Percentiles rank a stretch among this genome's conserved stretches.
Evolutionary conservation across 164 flowering plant species (phyloP).

Genomic region (Warburgia ugandensis): DNA sequence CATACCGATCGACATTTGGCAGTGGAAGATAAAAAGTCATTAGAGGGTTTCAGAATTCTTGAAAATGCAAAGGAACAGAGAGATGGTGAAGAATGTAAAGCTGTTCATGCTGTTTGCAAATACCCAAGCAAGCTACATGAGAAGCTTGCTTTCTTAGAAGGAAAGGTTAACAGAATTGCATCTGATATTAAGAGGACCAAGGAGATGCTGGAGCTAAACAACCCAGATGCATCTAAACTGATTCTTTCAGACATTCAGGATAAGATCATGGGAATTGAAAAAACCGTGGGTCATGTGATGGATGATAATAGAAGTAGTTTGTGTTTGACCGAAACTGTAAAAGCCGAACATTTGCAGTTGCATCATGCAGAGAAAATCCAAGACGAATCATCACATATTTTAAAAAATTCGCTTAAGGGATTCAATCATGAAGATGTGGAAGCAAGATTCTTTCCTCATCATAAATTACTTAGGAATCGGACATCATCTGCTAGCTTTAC

Average conservation of each 20-base stretch:
- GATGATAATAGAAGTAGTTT: conserved; percentile 22
- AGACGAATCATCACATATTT: conserved; percentile 7
- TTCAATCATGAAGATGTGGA: conserved; percentile 62
- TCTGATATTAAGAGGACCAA: conserved; percentile 85
- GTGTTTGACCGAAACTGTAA: conserved; percentile 10
- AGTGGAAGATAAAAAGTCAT: conserved; percentile 11
- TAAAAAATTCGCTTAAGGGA: conserved; percentile 32
- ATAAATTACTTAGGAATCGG: conserved; percentile 57
- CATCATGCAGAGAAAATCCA: conserved; percentile 14
- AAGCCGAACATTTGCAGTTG: conserved; percentile 7
- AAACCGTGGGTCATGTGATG: conserved; percentile 54
- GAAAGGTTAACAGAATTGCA: conserved; percentile 86
- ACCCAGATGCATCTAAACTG: conserved; percentile 65
- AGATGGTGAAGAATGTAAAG: conserved; percentile 16
- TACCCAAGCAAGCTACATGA: conserved; percentile 80
- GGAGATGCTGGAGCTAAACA: conserved; percentile 83
- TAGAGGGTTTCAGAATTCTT: conserved; percentile 6
- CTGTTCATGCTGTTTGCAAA: conserved; percentile 19
- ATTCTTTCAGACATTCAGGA: conserved; percentile 82
- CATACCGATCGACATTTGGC: conserved; percentile 2
- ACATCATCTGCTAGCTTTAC: conserved; percentile 24
- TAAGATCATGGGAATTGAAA: conserved; percentile 85
- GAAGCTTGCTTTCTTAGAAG: conserved; percentile 87
- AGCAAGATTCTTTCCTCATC: conserved; percentile 87
- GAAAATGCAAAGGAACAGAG: conserved; percentile 26